Conservation (phyloP, 139 green algal genomes). For the Asterochloris erici region DNA sequence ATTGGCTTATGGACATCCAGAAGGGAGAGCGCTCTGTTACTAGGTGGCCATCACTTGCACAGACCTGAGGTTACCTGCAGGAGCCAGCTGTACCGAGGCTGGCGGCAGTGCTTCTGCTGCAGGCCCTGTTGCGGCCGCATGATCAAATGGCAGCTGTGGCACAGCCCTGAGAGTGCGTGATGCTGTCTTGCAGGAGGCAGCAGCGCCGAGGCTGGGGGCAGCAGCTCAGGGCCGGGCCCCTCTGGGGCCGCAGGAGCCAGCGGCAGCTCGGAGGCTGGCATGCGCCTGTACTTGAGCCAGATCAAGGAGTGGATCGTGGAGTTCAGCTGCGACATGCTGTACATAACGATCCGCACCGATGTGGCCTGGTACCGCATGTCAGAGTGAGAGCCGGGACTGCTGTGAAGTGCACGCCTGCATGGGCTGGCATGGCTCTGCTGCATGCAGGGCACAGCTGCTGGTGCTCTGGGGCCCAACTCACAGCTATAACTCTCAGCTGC, state of each 20-base stretch:
- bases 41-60: background rate
- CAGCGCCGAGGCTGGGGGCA: background rate
- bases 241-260: slow-evolving; percentile 14
- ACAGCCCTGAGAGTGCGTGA: no score
- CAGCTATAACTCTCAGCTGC: no score
- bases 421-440: no score
- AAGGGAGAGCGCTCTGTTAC: background rate
- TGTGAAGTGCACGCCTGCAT: no score
- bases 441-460: no score
- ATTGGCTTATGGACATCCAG: background rate
- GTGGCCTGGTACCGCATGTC: slow-evolving; percentile 86
- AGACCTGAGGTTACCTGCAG: background rate
- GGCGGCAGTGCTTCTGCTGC: background rate
- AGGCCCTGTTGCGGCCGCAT: no score
- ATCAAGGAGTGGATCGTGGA: slow-evolving; percentile 95
- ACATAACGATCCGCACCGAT: slow-evolving; percentile 90
- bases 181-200: no score
- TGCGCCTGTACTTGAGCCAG: slow-evolving; percentile 85
- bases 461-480: no score
- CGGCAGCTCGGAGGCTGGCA: slow-evolving; percentile 40
- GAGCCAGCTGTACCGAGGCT: background rate
- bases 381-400: slow-evolving; percentile 30
- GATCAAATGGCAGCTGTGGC: no score
- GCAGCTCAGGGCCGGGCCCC: background rate
- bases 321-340: slow-evolving; percentile 79